phyloP scores from a whole-genome alignment of 495 filamentous ascomycete genomes.

The Aspergillus panamensis region DNA sequence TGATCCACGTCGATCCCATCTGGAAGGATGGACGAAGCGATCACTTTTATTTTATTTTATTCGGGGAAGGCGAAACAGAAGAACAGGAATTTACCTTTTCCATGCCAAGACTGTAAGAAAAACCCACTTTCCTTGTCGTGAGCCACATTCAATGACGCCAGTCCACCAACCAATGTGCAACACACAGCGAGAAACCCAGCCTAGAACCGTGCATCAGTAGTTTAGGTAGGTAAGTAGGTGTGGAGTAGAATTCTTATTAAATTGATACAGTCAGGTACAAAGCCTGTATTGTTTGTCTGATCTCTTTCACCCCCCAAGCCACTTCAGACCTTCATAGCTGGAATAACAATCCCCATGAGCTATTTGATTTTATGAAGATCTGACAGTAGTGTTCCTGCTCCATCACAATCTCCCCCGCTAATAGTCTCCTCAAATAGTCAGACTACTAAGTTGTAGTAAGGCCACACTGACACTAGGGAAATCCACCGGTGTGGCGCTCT shows the following conservation, averaged over 20 bases:
- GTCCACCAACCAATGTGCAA: constrained; percentile 4
- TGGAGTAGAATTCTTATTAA: too few species aligned
- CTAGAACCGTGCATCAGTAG: background rate
- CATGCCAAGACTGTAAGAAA: background rate
- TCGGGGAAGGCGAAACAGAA: background rate
- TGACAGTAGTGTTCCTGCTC: too few species aligned
- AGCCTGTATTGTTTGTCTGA: too few species aligned
- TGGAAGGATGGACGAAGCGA: constrained; percentile 1
- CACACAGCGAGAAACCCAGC: background rate
- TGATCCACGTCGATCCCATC: constrained; percentile 13
- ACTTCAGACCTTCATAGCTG: too few species aligned
- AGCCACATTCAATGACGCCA: constrained; percentile 14
- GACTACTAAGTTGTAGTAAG: background rate
- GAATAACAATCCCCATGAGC: too few species aligned
- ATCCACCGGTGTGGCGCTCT: too few species aligned
- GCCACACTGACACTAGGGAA: background rate
- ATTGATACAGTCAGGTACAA: too few species aligned
- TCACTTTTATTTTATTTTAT: background rate
- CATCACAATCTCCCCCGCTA: too few species aligned
- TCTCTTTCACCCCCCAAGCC: too few species aligned
- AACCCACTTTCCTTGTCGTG: background rate
- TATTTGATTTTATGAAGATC: too few species aligned
- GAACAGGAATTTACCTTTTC: background rate
- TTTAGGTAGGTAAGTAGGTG: too few species aligned
- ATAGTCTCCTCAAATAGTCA: too few species aligned